These are phyloP conservation scores for Tritrichomonas musculus DNA, from an alignment of 208 protist species.

Conservation along the genomic window DNA sequence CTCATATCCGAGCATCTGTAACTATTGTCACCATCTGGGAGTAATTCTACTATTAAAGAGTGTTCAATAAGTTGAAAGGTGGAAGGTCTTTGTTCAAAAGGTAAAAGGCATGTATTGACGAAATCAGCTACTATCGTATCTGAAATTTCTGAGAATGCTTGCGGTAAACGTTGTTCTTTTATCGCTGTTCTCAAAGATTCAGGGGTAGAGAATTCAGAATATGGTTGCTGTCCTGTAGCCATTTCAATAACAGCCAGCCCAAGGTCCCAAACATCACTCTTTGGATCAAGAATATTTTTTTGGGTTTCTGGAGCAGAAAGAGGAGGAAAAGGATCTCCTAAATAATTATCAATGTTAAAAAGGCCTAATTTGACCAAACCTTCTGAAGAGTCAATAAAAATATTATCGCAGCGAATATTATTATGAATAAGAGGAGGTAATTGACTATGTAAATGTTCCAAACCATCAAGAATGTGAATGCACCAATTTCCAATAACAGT, in stretches of 20 bases:
- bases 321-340: background rate
- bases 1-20: too few relatives aligned
- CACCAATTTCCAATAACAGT: constrained; percentile 12
- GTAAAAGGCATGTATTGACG: background rate
- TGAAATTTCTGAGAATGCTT: background rate
- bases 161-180: background rate
- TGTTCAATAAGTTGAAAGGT: background rate
- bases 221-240: background rate
- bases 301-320: background rate
- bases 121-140: background rate
- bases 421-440: background rate
- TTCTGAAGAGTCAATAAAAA: background rate
- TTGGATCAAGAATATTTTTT: background rate
- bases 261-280: background rate
- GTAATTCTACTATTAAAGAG: background rate
- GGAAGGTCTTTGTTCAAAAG: background rate
- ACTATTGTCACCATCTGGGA: too few relatives aligned
- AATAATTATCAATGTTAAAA: background rate
- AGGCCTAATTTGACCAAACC: background rate
- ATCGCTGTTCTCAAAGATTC: background rate
- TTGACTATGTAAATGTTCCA: background rate
- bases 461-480: background rate
- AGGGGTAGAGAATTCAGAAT: background rate
- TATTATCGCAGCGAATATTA: background rate
- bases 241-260: background rate